Conservation (phyloP, 352 stramenopile species). For the Saprolegnia diclina region DNA sequence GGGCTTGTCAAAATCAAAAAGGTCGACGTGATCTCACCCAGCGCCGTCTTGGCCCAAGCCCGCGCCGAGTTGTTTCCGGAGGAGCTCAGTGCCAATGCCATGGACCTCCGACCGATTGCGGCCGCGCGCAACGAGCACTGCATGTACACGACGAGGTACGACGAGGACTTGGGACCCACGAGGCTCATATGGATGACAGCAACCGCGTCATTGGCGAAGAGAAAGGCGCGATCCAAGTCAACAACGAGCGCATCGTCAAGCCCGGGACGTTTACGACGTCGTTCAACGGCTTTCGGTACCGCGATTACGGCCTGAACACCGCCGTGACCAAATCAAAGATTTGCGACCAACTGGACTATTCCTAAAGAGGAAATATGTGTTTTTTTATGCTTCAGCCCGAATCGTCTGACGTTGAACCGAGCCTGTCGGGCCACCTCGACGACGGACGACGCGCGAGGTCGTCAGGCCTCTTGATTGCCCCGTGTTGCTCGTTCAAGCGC, state of each 20-base stretch:
- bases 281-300: conserved; percentile 83
- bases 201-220: conserved; percentile 64
- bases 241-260: conserved; percentile 50
- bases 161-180: neutral
- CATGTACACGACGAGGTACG: conserved; percentile 65
- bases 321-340: conserved; percentile 75
- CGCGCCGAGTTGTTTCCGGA: conserved; percentile 48
- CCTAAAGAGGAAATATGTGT: conserved; percentile 30
- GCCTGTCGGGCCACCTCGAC: no score
- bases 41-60: conserved; percentile 46
- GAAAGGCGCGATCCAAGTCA: conserved; percentile 67
- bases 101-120: conserved; percentile 61
- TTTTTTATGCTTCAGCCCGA: no score
- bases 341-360: conserved; percentile 67
- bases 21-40: conserved; percentile 28
- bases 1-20: conserved; percentile 46
- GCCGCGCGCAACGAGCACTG: conserved; percentile 53
- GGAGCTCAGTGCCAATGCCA: conserved; percentile 41
- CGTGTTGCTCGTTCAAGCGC: no score
- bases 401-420: no score
- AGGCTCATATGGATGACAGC: conserved; percentile 26
- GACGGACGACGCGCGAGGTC: no score
- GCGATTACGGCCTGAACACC: conserved; percentile 76
- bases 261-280: conserved; percentile 74
- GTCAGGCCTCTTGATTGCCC: no score